Base-by-base conservation (phyloP, 768 basidiomycete genomes). In the Cantharellus cinnabarinus region DNA sequence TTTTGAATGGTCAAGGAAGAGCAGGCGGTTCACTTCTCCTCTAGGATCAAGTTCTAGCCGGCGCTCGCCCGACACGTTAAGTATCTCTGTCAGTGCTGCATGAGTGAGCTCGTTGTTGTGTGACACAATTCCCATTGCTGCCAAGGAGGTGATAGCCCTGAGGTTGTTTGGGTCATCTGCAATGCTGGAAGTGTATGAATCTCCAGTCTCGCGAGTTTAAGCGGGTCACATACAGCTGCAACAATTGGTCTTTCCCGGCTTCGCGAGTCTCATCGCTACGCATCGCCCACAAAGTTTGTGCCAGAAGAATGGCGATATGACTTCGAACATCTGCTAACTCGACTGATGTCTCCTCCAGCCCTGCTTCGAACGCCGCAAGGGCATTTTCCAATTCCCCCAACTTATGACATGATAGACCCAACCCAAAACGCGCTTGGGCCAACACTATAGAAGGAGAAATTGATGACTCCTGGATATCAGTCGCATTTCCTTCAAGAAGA, bases 231-330 rank as follows among this genome's bases (percentile, higher is more conserved):
- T 64, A 93, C 91, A 86, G 84, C 68, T 91, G 83, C 59, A 97
- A 71, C 58, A 97, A 72, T 62, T 82, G 79, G 34, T 74, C 74
- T 70, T 89, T 88, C 4, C 89, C 89, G 20, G 74, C 75, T 61
- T 93, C 89, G 61, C 72, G 78, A 41, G 77, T 81, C 57, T 89
- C 91, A 4, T 81, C 80, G 3, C 79, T 79, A 3, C 81, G 82
- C 20, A 84, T 74, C 1, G 82, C 79, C 91, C 91, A 97, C 64
- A 95, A 75, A 3, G 80, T 79, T 68, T 90, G 82, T 3, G 87
- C 80, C n/a, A 89, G 76, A n/a, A 89, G 66, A 2, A 95, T 81
- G 1, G 76, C 77, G 34, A 82, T 77, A 56, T 89, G 85, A 4
- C 85, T 80, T 53, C 77, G 76, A 57, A 85, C 67, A 3, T 60